Conservation (phyloP, 2,329 filamentous ascomycete genomes). For the Zymoseptoria passerinii region DNA sequence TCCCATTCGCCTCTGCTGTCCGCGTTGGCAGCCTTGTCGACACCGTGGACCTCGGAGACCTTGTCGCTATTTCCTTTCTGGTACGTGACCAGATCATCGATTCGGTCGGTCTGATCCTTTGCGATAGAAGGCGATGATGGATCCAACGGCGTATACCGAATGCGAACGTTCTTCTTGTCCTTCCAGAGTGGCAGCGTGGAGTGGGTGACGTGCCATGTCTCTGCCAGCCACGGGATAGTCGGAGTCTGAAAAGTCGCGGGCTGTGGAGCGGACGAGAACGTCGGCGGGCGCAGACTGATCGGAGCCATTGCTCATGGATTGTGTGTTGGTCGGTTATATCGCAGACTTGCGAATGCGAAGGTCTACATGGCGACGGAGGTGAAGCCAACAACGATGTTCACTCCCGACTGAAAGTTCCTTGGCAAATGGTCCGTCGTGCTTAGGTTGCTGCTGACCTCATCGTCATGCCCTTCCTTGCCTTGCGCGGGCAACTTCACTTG, state of each 20-base stretch:
- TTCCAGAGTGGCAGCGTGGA: slow-evolving; percentile 75
- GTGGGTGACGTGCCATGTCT: slow-evolving; percentile 67
- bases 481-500: neutral
- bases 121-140: slow-evolving; percentile 27
- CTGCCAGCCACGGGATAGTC: slow-evolving; percentile 50
- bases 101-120: slow-evolving; percentile 36
- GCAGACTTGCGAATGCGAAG: neutral
- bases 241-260: slow-evolving; percentile 37
- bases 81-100: slow-evolving; percentile 69
- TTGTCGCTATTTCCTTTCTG: slow-evolving; percentile 41
- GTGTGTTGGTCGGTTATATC: neutral
- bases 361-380: slow-evolving; percentile 6
- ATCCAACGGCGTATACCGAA: slow-evolving; percentile 58
- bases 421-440: neutral
- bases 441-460: neutral
- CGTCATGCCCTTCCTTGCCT: neutral
- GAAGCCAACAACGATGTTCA: neutral
- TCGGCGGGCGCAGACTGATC: slow-evolving; percentile 25
- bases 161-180: slow-evolving; percentile 67
- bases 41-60: slow-evolving; percentile 54
- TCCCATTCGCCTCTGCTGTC: slow-evolving; percentile 47
- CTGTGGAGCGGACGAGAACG: slow-evolving; percentile 21
- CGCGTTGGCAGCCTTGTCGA: slow-evolving; percentile 47
- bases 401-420: neutral
- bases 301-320: slow-evolving; percentile 10